Evolutionary conservation across 108 stramenopile genomes (phyloP), one percentile per base, ranked within the genome.

Genomic region (Hondaea fermentalgiana): DNA sequence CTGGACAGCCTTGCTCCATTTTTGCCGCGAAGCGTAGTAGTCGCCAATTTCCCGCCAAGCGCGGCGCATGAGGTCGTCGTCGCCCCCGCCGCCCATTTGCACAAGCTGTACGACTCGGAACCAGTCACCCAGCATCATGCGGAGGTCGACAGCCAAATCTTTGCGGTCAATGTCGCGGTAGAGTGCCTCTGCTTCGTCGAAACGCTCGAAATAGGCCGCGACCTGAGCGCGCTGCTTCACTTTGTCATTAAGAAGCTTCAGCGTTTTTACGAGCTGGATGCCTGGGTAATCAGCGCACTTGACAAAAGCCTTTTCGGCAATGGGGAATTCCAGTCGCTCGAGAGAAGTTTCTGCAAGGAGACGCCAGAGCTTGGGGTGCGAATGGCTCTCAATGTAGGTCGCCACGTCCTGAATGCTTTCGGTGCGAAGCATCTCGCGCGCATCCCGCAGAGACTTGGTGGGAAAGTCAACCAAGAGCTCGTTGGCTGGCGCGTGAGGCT

Each of bases 101-200:
- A 89, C 55, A n/a, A 93, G 92, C 87, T 93, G 91, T 19, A 93
- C 88, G 14, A 94, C 94, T 44, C 93, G 76, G 53, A 83, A 87
- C 92, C 94, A 94, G 90, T 95, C 93, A 10, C 94, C 93, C 14
- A 94, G 60, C n/a, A 90, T 58, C 47, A 72, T 55, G 5, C 93
- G 90, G 28, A 94, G 88, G 44, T 91, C 89, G 42, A 94, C 90
- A 17, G 93, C 93, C 5, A 95, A 91, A 55, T 95, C 94, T 42
- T 90, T 91, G 57, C 94, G 92, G 58, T 95, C 94, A 25, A 94
- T 94, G 83, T 93, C 94, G 5, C 93, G 64, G 58, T 93, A 92
- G 42, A 92, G 59, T 10, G 72, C 60, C 92, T 95, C 94, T 5
- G 94, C 94, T 72, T 94, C 93, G 29, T 94, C 94, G 72, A 90